Evolutionary conservation across 2,329 filamentous ascomycete genomes (phyloP).

Genomic region (Dryadomyces sulphureus): DNA sequence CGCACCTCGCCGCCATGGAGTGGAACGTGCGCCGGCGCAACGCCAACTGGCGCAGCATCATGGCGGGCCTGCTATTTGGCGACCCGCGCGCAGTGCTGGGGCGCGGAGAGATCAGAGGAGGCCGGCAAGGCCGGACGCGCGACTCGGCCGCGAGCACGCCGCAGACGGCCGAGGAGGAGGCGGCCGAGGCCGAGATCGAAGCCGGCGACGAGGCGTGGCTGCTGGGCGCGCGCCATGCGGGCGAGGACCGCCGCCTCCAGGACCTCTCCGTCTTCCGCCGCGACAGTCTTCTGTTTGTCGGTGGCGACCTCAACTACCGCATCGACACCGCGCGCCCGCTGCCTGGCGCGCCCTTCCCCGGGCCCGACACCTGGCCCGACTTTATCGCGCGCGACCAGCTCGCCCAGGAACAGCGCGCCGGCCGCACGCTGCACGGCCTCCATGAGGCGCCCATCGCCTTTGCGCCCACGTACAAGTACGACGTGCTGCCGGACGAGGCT

Average conservation of each 20-base stretch:
- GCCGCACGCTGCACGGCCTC: slow-evolving; percentile 64
- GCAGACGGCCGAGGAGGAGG: slow-evolving; percentile 18
- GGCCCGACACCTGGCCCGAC: slow-evolving; percentile 45
- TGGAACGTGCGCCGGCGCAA: slow-evolving; percentile 62
- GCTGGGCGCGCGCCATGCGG: slow-evolving; percentile 1
- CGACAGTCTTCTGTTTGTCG: slow-evolving; percentile 65
- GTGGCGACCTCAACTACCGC: slow-evolving; percentile 91
- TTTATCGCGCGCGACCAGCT: slow-evolving; percentile 71
- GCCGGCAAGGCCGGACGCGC: slow-evolving; percentile 6
- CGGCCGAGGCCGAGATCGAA: slow-evolving; percentile 6
- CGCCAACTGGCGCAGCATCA: slow-evolving; percentile 75
- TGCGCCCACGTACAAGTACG: slow-evolving; percentile 90
- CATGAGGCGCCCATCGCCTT: slow-evolving; percentile 62
- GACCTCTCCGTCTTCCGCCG: slow-evolving; percentile 59
- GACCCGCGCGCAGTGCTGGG: slow-evolving; percentile 27
- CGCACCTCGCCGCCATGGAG: slow-evolving; percentile 84
- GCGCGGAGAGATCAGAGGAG: neutral
- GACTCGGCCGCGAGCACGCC: slow-evolving; percentile 12
- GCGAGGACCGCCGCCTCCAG: slow-evolving; percentile 24
- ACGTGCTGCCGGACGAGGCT: slow-evolving; percentile 19
- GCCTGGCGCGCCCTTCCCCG: slow-evolving; percentile 48
- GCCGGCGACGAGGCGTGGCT: slow-evolving; percentile 21
- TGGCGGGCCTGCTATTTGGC: slow-evolving; percentile 64
- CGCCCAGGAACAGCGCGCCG: slow-evolving; percentile 50
- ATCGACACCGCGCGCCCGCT: slow-evolving; percentile 54